Conservation (phyloP, 805 yeast species). For the Nakazawaea wyomingensis region DNA sequence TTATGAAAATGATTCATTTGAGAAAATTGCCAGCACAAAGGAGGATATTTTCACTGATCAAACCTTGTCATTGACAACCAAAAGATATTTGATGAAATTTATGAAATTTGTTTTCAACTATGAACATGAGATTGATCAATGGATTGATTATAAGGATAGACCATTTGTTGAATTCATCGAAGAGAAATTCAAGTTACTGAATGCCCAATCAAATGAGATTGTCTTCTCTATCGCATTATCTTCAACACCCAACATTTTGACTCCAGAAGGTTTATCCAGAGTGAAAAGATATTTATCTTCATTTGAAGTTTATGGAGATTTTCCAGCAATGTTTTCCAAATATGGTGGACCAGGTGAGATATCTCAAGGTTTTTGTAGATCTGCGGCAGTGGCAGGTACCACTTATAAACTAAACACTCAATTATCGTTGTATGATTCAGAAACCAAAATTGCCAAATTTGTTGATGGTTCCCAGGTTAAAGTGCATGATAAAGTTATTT, state of each 20-base stretch:
- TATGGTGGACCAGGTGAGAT: slow-evolving; percentile 96
- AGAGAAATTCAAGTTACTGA: slow-evolving; percentile 63
- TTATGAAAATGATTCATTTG: slow-evolving; percentile 88
- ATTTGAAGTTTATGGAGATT: slow-evolving; percentile 88
- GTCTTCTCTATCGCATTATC: slow-evolving; percentile 84
- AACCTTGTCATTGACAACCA: slow-evolving; percentile 64
- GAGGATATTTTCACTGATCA: slow-evolving; percentile 93
- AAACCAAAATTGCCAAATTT: slow-evolving; percentile 60
- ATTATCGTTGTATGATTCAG: slow-evolving; percentile 60
- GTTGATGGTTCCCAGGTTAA: slow-evolving; percentile 70
- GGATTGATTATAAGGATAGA: slow-evolving; percentile 50
- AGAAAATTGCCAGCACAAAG: slow-evolving; percentile 77
- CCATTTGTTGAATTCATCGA: slow-evolving; percentile 57
- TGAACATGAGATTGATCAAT: slow-evolving; percentile 51
- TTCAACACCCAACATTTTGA: slow-evolving; percentile 50
- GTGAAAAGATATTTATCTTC: slow-evolving; percentile 80
- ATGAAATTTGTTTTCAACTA: slow-evolving; percentile 79
- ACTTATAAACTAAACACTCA: slow-evolving; percentile 79
- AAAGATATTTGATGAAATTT: slow-evolving; percentile 85
- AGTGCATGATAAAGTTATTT: slow-evolving; percentile 73
- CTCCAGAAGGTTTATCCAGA: slow-evolving; percentile 72
- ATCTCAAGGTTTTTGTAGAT: slow-evolving; percentile 93
- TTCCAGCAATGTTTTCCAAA: slow-evolving; percentile 88
- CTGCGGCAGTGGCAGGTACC: slow-evolving; percentile 97
- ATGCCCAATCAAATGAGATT: slow-evolving; percentile 75